Evolutionary conservation across 1,284 basidiomycete genomes (phyloP).

Genomic region (Leccinum griseonigrum): DNA sequence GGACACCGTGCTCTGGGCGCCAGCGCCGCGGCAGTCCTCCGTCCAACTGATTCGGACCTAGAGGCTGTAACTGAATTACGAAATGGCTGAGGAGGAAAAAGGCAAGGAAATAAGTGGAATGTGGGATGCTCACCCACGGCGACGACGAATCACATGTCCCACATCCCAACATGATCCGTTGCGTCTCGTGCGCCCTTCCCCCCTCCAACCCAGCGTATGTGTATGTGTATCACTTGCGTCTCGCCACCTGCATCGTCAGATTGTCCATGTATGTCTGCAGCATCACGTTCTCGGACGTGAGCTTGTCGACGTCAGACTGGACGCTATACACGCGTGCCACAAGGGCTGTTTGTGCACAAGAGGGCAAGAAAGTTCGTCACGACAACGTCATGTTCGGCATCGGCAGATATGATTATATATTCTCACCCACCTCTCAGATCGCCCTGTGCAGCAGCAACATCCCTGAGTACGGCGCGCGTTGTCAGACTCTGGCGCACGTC

Average conservation of each 20-base stretch:
- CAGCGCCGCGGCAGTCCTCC: neutral
- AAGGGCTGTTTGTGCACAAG: slow-evolving; percentile 40
- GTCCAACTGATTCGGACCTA: neutral
- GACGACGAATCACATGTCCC: neutral
- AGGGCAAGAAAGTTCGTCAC: neutral
- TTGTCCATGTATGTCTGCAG: slow-evolving; percentile 89
- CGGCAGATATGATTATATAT: neutral
- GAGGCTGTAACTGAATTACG: neutral
- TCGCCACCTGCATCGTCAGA: slow-evolving; percentile 79
- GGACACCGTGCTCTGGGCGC: neutral
- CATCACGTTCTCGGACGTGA: slow-evolving; percentile 74
- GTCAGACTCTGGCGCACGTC: neutral
- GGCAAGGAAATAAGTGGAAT: neutral
- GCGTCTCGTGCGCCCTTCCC: neutral
- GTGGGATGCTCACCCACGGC: neutral
- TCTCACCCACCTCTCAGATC: slow-evolving; percentile 59
- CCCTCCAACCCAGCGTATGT: neutral
- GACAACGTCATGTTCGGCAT: neutral
- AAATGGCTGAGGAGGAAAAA: neutral
- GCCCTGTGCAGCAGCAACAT: slow-evolving; percentile 68
- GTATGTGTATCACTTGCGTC: slow-evolving; percentile 47
- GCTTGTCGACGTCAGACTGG: slow-evolving; percentile 74
- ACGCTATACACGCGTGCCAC: slow-evolving; percentile 64
- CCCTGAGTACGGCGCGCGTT: slow-evolving; percentile 42
- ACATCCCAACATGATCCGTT: neutral